Percentiles rank a stretch among this genome's conserved stretches.
These are phyloP conservation scores for Rhexocercosporidium sp. DNA, from an alignment of 2,329 filamentous ascomycete genomes.

Conservation along the genomic window DNA sequence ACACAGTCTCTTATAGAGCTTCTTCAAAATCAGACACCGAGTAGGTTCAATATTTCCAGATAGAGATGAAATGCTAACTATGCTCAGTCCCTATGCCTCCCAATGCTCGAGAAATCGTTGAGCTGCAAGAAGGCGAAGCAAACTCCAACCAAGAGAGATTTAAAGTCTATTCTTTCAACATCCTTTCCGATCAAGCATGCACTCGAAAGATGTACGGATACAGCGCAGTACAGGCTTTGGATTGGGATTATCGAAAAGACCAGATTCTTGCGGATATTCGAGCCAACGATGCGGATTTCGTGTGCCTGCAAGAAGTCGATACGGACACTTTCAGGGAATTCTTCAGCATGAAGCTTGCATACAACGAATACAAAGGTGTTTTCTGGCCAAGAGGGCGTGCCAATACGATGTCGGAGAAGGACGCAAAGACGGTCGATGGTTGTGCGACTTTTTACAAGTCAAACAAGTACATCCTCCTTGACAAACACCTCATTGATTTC, in stretches of 20 bases:
- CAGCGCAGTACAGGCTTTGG: constrained; percentile 78
- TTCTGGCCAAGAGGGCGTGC: constrained; percentile 91
- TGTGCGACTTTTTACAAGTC: constrained; percentile 97
- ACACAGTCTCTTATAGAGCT: constrained; percentile 84
- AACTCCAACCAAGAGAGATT: constrained; percentile 68
- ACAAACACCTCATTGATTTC: constrained; percentile 95
- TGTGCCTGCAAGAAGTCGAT: constrained; percentile 93
- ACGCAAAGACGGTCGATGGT: constrained; percentile 89
- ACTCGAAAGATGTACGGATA: constrained; percentile 88
- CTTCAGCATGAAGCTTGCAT: constrained; percentile 84
- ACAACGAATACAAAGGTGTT: constrained; percentile 90
- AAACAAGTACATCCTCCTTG: constrained; percentile 90
- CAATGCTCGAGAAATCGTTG: constrained; percentile 74
- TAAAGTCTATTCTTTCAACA: constrained; percentile 92
- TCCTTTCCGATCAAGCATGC: constrained; percentile 91
- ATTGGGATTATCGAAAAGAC: constrained; percentile 86
- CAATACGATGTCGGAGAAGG: constrained; percentile 88
- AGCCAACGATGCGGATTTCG: constrained; percentile 81
- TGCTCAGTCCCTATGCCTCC: constrained; percentile 76
- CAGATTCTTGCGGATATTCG: constrained; percentile 84
- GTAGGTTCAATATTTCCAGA: constrained; percentile 57
- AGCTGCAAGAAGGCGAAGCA: constrained; percentile 71
- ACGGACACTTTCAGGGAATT: constrained; percentile 90
- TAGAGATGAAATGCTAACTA: constrained; percentile 12
- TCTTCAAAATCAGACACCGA: constrained; percentile 82